Evolutionary conservation across 2,329 filamentous ascomycete species (phyloP), one percentile per base, ranked within the genome.

Genomic region (Clarireedia hainanense): DNA sequence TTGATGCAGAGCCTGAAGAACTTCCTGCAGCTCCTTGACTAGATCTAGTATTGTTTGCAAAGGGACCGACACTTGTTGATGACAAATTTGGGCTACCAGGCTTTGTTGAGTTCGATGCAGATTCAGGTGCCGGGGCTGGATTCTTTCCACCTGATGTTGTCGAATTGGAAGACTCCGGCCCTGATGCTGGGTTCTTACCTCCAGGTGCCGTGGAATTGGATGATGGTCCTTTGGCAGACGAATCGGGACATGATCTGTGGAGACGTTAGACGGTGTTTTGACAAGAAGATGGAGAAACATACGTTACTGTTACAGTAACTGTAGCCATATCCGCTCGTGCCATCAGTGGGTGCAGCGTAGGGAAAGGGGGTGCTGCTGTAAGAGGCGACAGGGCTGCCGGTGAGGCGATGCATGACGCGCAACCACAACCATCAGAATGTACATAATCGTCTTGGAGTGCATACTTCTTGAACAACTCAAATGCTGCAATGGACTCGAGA

Each of bases 381-480:
- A 54, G 47, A 30, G 45, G 24, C 15, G 39, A 23, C 3, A 36
- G n/a, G 30, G n/a, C 45, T 39, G 17, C 30, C 20, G 45, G 24
- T 5, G 51, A 42, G 23, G 24, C n/a, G 14, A 39, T 20, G 17
- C 52, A 54, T 54, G 45, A 34, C 20, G 23, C 45, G 39, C 52
- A 54, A 20, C 49, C 52, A 49, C 52, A 54, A 42, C 17, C 9
- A 14, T 49, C 52, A 4, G 43, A n/a, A 14, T 54, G 45, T 48
- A 36, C 20, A 40, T 42, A n/a, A 34, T 26, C 1, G 6, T 30
- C 26, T 40, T 12, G 24, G 27, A 39, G 34, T n/a, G 10, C 9
- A 23, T 48, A 36, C 52, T 54, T 54, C 36, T 30, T 49, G 23
- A 40, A 40, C 52, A 54, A 49, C 48, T 54, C 52, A 30, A 40